Base-by-base conservation (phyloP, 2,329 filamentous ascomycete species). In the Niveomyces coronatus region DNA sequence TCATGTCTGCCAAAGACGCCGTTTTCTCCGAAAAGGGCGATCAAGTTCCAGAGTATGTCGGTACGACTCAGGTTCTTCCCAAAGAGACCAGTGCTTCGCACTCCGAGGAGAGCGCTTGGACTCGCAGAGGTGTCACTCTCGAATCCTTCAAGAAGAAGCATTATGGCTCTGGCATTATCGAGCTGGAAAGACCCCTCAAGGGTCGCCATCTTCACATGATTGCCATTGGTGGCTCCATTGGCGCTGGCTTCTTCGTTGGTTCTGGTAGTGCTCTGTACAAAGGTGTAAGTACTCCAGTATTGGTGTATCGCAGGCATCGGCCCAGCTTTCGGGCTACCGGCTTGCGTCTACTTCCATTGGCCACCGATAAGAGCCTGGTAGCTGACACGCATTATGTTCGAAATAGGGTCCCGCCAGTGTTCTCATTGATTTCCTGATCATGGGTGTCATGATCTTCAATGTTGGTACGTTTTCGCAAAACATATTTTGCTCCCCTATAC, bases 201-300 rank as follows among this genome's bases (percentile, higher is more conserved):
- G 60, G 63, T 36, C 68, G 73, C 45, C 73, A 77, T 55, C 56
- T 77, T 47, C 69, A 77, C 57, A 76, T 76, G 72, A 76, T 76
- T 55, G 70, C 71, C 49, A 74, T 76, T 40, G 71, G 71, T 51
- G 73, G 72, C 42, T 74, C 71, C 22, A 77, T 77, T 40, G 73
- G 73, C 54, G 73, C 73, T 53, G 73, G 73, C 60, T 74, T 77
- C 62, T 77, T 76, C 54, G 73, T 76, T 51, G 71, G 73, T 48
- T 74, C 71, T 24, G 73, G 73, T 47, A 52, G 58, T 47, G 72
- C 73, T 32, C 57, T 76, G n/a, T 51, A 51, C 44, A 64, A 58
- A 41, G 73, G 72, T 58, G 68, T 65, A 58, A 53, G 63, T 54
- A 29, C 9, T 5, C 10, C 31, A 28, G 3, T 20, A 26, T 16